Evolutionary conservation across 1,284 basidiomycete genomes (phyloP), one percentile per base, ranked within the genome.

Genomic region (Chalciporus sp.): DNA sequence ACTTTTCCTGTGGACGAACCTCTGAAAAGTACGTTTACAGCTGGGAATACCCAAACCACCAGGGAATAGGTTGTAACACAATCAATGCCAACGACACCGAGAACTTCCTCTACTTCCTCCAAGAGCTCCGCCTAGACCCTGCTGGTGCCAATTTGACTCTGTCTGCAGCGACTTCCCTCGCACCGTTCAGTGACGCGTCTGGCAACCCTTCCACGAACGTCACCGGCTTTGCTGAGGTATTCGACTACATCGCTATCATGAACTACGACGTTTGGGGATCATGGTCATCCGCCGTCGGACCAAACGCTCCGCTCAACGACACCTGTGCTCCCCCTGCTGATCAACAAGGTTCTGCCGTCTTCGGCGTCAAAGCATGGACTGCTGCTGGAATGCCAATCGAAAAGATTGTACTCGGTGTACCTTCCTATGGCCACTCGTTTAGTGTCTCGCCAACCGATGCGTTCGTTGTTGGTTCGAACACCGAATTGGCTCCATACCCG

Each of bases 241-340:
- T 90, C 41, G 86, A 90, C 71, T 86, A 81, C 73, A 77, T 91
- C 60, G 70, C 82, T 51, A 73, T 90, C 68, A 90, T 90, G 88
- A 81, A 86, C 74, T 90, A 88, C 65, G 88, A 90, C 62, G 68
- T 88, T 53, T 88, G 79, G 78, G 86, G 85, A 47, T 71, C 78
- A 58, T 75, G 76, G 82, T 79, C 64, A 1, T 6, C 60, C 4
- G 20, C 56, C 20, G 73, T 76, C 6, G 88, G 88, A 14, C 82
- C 89, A n/a, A 90, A 90, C 64, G 79, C 88, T 2, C 86, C 88
- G 2, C 76, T 90, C 47, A 73, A 76, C 28, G 79, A 90, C 65
- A 76, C 76, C 5, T 90, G 88, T 65, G 72, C 79, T 16, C 67
- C 77, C 55, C 69, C 78, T 2, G 69, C 73, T 6, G 74, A 85